A percentile compares a stretch with the other conserved stretches of the same genome.
Evolutionary conservation across 2,329 filamentous ascomycete species (phyloP).

Genomic region (Aureobasidium melanogenum): DNA sequence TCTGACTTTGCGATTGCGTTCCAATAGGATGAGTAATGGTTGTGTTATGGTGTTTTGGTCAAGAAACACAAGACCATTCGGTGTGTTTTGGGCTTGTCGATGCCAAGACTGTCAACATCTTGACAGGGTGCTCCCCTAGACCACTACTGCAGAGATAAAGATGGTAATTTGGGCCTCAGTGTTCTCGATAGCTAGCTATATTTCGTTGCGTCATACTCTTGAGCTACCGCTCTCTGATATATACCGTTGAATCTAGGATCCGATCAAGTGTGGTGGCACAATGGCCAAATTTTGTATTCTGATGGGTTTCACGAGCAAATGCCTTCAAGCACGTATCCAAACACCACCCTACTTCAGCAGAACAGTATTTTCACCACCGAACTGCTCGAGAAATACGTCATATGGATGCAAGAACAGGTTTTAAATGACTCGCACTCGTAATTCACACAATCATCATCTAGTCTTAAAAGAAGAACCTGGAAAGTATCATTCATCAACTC

Average conservation of each 20-base stretch:
- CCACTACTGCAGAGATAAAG: neutral
- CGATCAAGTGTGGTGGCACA: neutral
- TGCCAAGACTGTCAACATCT: neutral
- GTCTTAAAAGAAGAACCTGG: neutral
- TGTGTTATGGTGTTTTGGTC: neutral
- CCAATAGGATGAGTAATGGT: neutral
- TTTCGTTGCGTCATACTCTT: too few species aligned
- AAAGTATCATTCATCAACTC: neutral
- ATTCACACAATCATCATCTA: neutral
- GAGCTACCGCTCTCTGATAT: too few species aligned
- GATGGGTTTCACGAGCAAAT: neutral
- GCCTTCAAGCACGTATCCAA: too few species aligned
- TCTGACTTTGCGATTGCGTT: neutral
- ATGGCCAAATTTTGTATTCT: neutral
- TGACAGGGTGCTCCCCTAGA: neutral
- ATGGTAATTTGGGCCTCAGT: neutral
- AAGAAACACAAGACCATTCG: neutral
- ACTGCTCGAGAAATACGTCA: neutral
- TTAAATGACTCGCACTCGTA: neutral
- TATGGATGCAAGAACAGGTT: too few species aligned
- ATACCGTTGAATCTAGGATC: too few species aligned
- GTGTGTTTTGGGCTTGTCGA: neutral
- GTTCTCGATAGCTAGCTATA: neutral
- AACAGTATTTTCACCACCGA: neutral
- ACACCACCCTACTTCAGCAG: neutral